Evolutionary conservation across 768 basidiomycete genomes (phyloP).

Genomic region (Steccherinum ochraceum): DNA sequence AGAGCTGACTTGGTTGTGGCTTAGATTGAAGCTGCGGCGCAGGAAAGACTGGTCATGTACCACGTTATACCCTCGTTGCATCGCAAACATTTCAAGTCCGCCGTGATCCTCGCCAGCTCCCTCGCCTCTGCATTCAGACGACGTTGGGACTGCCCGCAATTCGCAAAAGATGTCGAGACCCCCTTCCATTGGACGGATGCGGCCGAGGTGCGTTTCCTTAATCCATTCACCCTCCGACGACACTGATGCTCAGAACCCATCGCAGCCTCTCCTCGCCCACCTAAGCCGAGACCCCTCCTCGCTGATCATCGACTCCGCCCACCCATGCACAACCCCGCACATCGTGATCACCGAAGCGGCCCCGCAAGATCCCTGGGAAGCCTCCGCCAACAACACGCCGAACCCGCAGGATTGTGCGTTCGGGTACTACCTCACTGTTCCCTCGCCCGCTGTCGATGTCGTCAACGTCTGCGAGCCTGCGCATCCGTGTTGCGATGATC

Average conservation of each 20-base stretch:
- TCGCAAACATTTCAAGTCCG: conserved; percentile 31
- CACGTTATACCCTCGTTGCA: conserved; percentile 7
- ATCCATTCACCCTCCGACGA: no score
- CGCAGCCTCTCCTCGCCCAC: conserved; percentile 28
- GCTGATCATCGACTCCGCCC: conserved; percentile 36
- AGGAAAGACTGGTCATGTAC: conserved; percentile 12
- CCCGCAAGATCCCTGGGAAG: conserved; percentile 6
- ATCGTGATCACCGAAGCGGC: conserved; percentile 17
- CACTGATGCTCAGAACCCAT: background rate
- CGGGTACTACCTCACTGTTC: conserved; percentile 12
- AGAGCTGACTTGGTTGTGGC: no score
- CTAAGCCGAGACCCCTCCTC: conserved; percentile 24
- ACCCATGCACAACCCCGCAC: conserved; percentile 23
- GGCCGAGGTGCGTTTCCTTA: conserved; percentile 34
- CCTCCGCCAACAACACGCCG: conserved; percentile 2
- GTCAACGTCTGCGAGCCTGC: background rate
- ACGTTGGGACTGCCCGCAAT: conserved; percentile 31
- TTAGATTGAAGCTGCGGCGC: conserved; percentile 7
- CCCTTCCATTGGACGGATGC: conserved; percentile 46
- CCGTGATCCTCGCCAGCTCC: conserved; percentile 34
- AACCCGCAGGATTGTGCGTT: conserved; percentile 11
- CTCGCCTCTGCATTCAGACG: conserved; percentile 29
- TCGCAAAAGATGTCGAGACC: conserved; percentile 28
- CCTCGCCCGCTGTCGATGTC: conserved; percentile 3
- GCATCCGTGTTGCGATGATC: background rate